Evolutionary conservation across 176 grass and related monocot species (phyloP).

Genomic region (barley (Hordeum vulgare)): DNA sequence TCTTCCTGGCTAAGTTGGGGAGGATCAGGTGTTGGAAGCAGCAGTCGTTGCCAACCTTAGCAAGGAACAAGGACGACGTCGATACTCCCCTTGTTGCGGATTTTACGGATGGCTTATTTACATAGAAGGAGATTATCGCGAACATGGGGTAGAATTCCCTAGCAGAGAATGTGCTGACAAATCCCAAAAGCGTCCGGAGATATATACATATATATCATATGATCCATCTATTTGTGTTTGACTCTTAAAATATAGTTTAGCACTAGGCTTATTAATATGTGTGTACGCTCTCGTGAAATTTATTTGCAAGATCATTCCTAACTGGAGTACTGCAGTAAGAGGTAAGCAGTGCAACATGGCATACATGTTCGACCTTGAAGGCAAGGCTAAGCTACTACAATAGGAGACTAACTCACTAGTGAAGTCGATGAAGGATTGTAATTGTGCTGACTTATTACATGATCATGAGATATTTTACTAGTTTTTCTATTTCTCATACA

Average conservation of each 20-base stretch:
- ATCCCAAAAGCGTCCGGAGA: constrained; percentile 60
- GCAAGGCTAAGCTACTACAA: background rate
- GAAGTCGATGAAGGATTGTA: too few species aligned
- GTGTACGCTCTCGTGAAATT: too few species aligned
- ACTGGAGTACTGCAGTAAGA: too few species aligned
- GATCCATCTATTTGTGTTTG: too few species aligned
- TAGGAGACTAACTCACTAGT: too few species aligned
- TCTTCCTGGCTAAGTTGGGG: background rate
- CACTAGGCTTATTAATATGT: too few species aligned
- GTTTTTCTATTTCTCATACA: too few species aligned
- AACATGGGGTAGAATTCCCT: background rate
- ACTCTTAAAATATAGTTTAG: too few species aligned
- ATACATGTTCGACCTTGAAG: constrained; percentile 13
- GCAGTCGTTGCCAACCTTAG: background rate
- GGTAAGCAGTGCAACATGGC: constrained; percentile 17
- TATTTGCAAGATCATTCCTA: constrained; percentile 16
- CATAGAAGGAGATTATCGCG: background rate
- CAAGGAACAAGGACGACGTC: background rate
- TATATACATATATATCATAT: too few species aligned
- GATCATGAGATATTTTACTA: too few species aligned
- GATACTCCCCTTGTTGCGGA: background rate
- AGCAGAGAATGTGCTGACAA: background rate
- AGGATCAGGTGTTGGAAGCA: background rate
- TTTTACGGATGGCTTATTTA: background rate
- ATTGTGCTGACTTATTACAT: too few species aligned